Percentiles rank a stretch among this genome's conserved stretches.
Conservation (phyloP, 2,329 filamentous ascomycete species). For the Hymenoscyphus occultus region DNA sequence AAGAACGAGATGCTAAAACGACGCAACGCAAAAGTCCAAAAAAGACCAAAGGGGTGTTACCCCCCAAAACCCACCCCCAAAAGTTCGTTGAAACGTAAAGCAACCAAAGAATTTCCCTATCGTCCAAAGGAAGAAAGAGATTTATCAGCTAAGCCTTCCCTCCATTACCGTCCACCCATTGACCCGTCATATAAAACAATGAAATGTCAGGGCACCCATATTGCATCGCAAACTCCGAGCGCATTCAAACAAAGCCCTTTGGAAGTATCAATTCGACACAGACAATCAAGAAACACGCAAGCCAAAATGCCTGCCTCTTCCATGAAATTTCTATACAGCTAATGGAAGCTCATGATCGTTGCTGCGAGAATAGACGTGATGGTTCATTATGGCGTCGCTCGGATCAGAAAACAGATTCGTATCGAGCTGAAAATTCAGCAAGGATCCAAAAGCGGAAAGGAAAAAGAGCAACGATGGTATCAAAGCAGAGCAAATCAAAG, state of each 20-base stretch:
- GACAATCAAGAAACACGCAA: not conserved
- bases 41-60: not conserved
- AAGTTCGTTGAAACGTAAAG: too few species aligned
- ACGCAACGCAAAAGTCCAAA: not conserved
- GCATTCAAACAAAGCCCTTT: not conserved
- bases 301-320: not conserved
- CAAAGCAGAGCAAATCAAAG: slow-evolving; percentile 7
- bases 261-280: not conserved
- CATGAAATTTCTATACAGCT: slow-evolving; percentile 1
- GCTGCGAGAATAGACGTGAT: not conserved
- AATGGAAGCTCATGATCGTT: not conserved
- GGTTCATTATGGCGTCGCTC: not conserved
- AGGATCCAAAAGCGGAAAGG: not conserved
- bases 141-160: too few species aligned
- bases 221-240: not conserved
- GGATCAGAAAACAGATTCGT: not conserved
- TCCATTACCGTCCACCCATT: too few species aligned
- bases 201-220: too few species aligned
- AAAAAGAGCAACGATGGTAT: slow-evolving; percentile 14
- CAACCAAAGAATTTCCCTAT: too few species aligned
- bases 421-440: not conserved
- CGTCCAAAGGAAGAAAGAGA: too few species aligned
- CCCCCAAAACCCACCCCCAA: not conserved
- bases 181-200: too few species aligned
- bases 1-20: not conserved